Evolutionary conservation across 2,329 filamentous ascomycete species (phyloP).

Genomic region (Pyricularia sp.): DNA sequence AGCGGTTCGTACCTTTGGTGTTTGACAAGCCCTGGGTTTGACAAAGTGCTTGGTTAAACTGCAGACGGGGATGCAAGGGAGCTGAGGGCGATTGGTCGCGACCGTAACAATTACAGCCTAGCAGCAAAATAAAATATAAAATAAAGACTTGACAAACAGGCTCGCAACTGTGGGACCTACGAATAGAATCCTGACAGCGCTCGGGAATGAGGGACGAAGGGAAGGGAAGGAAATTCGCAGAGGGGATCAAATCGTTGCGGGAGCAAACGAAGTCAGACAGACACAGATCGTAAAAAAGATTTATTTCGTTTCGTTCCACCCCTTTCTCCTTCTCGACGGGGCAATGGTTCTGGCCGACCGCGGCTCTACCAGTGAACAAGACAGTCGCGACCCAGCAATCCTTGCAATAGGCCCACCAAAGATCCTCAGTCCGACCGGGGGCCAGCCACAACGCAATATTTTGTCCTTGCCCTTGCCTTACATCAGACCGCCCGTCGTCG

Average conservation of each 20-base stretch:
- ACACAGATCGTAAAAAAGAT: neutral
- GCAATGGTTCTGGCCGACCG: neutral
- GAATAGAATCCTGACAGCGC: neutral
- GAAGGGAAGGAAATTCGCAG: neutral
- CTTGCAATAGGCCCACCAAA: neutral
- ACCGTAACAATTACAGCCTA: neutral
- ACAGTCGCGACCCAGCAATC: neutral
- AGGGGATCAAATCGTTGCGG: neutral
- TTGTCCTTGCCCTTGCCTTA: neutral
- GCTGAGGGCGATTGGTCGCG: neutral
- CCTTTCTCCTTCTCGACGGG: neutral
- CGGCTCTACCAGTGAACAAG: neutral
- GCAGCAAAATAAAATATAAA: neutral
- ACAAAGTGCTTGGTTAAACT: neutral
- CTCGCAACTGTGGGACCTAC: neutral
- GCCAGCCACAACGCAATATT: neutral
- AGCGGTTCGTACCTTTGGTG: neutral
- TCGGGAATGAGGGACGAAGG: neutral
- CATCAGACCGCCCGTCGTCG: neutral
- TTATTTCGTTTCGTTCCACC: neutral
- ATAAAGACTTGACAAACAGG: neutral
- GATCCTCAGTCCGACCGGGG: neutral
- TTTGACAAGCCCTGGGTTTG: neutral
- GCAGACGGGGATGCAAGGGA: neutral
- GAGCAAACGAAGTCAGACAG: neutral